phyloP scores from a whole-genome alignment of 371 early-diverging fungal species.

The Fennellomyces sp. region DNA sequence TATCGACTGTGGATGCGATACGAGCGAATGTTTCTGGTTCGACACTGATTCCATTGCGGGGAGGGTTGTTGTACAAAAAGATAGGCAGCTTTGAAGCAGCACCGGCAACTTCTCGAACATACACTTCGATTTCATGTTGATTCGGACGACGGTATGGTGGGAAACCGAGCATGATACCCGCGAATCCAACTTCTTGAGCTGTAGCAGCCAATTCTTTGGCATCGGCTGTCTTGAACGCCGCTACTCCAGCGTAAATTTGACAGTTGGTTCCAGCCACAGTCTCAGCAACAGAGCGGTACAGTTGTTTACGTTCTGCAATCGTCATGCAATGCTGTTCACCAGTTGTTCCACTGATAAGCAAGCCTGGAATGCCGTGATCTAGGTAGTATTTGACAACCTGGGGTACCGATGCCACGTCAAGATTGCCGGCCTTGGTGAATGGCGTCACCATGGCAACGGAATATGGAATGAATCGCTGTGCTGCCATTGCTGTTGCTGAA shows the following conservation, averaged over 20 bases:
- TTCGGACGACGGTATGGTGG: slow-evolving; percentile 30
- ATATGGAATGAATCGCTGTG: slow-evolving; percentile 22
- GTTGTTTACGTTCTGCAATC: slow-evolving; percentile 26
- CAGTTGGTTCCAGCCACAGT: slow-evolving; percentile 9
- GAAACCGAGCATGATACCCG: slow-evolving; percentile 36
- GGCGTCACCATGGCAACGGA: slow-evolving; percentile 34
- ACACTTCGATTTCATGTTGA: slow-evolving; percentile 23
- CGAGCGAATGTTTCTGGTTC: slow-evolving; percentile 26
- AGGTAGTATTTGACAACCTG: slow-evolving; percentile 23
- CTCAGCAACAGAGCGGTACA: slow-evolving; percentile 14
- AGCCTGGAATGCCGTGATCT: slow-evolving; percentile 24
- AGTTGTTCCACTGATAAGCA: slow-evolving; percentile 30
- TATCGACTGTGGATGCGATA: slow-evolving; percentile 5
- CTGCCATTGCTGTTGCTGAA: not conserved
- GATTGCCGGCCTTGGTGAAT: slow-evolving; percentile 20
- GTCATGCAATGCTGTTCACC: slow-evolving; percentile 39
- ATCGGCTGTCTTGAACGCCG: slow-evolving; percentile 32
- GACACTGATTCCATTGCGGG: slow-evolving; percentile 20
- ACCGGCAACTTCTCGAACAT: slow-evolving; percentile 22
- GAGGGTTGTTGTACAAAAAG: slow-evolving; percentile 36
- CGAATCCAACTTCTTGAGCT: slow-evolving; percentile 17
- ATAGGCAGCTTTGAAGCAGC: slow-evolving; percentile 17
- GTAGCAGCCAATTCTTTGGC: slow-evolving; percentile 27
- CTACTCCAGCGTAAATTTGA: slow-evolving; percentile 33
- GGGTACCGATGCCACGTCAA: slow-evolving; percentile 25